Percentiles rank a stretch among this genome's conserved stretches.
These are phyloP conservation scores for Papilionanthe hybrid DNA, from an alignment of 116 monocot genomes.

Conservation along the genomic window DNA sequence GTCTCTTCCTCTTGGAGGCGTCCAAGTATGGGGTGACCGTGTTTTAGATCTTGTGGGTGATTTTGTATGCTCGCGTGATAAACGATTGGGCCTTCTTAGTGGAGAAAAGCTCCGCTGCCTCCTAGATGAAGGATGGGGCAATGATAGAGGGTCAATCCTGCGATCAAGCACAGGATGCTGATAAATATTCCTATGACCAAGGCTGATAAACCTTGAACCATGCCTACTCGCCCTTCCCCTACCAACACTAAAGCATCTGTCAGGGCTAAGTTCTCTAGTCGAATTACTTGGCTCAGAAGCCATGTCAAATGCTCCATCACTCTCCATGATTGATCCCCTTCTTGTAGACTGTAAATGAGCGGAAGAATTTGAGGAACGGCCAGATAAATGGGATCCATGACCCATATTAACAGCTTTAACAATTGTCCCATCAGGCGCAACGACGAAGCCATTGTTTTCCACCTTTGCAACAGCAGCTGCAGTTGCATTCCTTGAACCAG, in stretches of 20 bases:
- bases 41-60: slow-evolving; percentile 74
- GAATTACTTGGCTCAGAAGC: slow-evolving; percentile 10
- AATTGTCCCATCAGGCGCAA: slow-evolving; percentile 82
- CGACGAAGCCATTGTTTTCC: slow-evolving; percentile 77
- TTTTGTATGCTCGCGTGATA: slow-evolving; percentile 34
- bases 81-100: slow-evolving; percentile 27
- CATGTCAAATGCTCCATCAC: slow-evolving; percentile 28
- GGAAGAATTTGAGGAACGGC: slow-evolving; percentile 23
- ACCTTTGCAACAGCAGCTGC: slow-evolving; percentile 76
- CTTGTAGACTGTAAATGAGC: slow-evolving; percentile 16
- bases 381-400: slow-evolving; percentile 3
- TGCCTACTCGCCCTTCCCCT: slow-evolving; percentile 29
- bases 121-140: slow-evolving; percentile 25
- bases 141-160: slow-evolving; percentile 12
- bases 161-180: slow-evolving; percentile 22
- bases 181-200: slow-evolving; percentile 29
- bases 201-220: slow-evolving; percentile 20
- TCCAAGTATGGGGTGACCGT: slow-evolving; percentile 59
- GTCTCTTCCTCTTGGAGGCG: slow-evolving; percentile 34
- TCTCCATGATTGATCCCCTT: slow-evolving; percentile 39
- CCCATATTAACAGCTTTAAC: slow-evolving; percentile 37
- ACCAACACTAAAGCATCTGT: slow-evolving; percentile 17
- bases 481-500: slow-evolving; percentile 61
- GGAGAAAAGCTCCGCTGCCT: slow-evolving; percentile 54
- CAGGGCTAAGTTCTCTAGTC: slow-evolving; percentile 43